Percentiles rank a stretch among this genome's conserved stretches.
These are phyloP conservation scores for Saitoella complicata DNA, from an alignment of 805 yeast genomes.

Conservation along the genomic window DNA sequence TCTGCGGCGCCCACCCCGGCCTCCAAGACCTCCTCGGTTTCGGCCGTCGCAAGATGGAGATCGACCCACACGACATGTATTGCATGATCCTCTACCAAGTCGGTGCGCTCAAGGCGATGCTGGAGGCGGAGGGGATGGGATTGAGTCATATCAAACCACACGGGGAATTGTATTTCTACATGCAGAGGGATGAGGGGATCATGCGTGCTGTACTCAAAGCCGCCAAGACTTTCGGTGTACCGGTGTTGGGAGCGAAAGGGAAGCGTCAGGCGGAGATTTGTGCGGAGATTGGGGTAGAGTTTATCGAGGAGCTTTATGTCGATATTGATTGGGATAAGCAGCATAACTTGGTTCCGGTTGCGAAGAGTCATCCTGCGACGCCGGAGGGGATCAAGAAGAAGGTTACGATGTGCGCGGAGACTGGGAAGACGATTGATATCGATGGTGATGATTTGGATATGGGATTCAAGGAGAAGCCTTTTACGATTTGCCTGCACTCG, in stretches of 20 bases:
- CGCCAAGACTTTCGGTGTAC: conserved; percentile 1
- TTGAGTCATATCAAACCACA: conserved; percentile 14
- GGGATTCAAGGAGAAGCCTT: conserved; percentile 1
- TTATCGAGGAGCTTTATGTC: conserved; percentile 18
- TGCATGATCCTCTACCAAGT: conserved; percentile 25
- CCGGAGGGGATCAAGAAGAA: background rate
- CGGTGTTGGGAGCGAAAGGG: conserved; percentile 5
- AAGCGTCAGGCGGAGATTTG: conserved; percentile 9
- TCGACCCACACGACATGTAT: conserved; percentile 25
- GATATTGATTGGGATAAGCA: conserved; percentile 15
- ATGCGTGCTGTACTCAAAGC: conserved; percentile 6
- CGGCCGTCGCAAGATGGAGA: conserved; percentile 25
- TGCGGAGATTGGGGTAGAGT: conserved; percentile 8
- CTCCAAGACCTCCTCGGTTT: conserved; percentile 26
- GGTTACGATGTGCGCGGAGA: background rate
- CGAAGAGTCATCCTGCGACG: background rate
- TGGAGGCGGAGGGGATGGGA: conserved; percentile 23
- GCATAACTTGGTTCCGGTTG: conserved; percentile 11
- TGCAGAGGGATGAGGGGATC: conserved; percentile 3
- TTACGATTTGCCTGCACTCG: conserved; percentile 6
- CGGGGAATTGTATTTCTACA: conserved; percentile 3
- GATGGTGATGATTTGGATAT: conserved; percentile 3
- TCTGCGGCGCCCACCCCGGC: conserved; percentile 28
- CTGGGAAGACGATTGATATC: background rate
- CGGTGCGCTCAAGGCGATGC: conserved; percentile 25